Base-by-base conservation (phyloP, 1,284 basidiomycete genomes). In the Austroboletus novae-zelandiae region DNA sequence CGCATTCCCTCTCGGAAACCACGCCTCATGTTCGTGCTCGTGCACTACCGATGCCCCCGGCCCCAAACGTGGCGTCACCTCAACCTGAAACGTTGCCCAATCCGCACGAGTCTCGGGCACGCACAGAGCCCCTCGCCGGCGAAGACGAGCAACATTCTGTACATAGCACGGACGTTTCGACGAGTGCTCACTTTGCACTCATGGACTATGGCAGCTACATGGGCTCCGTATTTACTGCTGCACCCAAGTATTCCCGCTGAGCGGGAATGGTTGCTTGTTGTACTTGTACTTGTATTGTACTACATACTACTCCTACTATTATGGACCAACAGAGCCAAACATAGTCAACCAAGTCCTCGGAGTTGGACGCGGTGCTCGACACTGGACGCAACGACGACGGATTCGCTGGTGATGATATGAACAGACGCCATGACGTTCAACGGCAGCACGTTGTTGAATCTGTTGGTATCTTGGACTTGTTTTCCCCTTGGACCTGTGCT, bases 391-490 rank as follows among this genome's bases (percentile, higher is more conserved):
- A 45, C 59, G 60, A 49, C 62, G 50, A 59, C 55, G 50, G 42
- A 48, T 50, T 47, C 51, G 45, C 43, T 31, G 47, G 50, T 50
- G 71, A 83, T 85, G 83, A 73, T 77, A 87, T 87, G 85, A 79
- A 72, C 74, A 83, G 73, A 67, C 83, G 79, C 61, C 76, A 80
- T 71, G 73, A 86, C 82, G 82, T 77, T 59, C 86, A 89, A 69
- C 77, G 87, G 61, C 80, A 84, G 69, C 88, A 90, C 68, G 77
- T 89, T 70, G 77, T 90, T 61, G 72, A 78, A 62, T 84, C 86
- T 36, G 87, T 86, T 64, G 61, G 84, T 77, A 45, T 46, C 20
- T 25, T 29, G 36, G 23, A 20, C 29, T 47, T 42, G 39, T 49
- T 18, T 15, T 10, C 35, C 27, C 30, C 27, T 40, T 46, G 40